Conservation (phyloP, 305 asterid species). For the Rubia tinctorum region DNA sequence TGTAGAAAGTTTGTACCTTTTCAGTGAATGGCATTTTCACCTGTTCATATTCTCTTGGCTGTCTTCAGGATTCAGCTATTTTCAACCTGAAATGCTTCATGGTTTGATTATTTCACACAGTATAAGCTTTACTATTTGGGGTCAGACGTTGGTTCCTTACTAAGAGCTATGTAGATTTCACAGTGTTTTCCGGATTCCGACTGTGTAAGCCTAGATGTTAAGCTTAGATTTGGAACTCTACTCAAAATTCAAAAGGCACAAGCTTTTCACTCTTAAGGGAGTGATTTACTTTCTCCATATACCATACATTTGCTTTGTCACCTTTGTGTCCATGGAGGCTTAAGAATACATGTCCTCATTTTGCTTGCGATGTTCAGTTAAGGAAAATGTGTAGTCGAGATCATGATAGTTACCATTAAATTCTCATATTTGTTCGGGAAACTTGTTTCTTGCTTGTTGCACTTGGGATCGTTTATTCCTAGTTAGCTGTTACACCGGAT, state of each 20-base stretch:
- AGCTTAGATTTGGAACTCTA: neutral
- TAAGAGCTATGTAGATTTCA: neutral
- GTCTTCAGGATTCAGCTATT: neutral
- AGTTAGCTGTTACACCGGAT: too few relatives aligned
- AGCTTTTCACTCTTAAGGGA: too few relatives aligned
- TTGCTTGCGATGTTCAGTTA: too few relatives aligned
- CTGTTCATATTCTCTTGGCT: neutral
- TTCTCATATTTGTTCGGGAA: too few relatives aligned
- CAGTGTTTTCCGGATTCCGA: neutral
- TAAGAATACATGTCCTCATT: too few relatives aligned
- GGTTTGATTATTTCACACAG: neutral
- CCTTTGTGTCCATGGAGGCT: neutral
- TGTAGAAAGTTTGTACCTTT: too few relatives aligned
- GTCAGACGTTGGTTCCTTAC: neutral
- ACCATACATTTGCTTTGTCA: neutral
- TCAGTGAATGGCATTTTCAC: neutral
- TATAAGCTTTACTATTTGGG: neutral
- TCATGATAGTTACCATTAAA: too few relatives aligned
- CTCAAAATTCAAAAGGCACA: too few relatives aligned
- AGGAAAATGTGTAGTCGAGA: neutral
- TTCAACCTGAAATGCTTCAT: too few relatives aligned
- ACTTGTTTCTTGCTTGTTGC: too few relatives aligned
- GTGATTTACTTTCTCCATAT: neutral
- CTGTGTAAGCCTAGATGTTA: neutral
- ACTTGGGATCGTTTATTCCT: too few relatives aligned